Base-by-base conservation (phyloP, 345 rosid species). In the Garcia nutans region DNA sequence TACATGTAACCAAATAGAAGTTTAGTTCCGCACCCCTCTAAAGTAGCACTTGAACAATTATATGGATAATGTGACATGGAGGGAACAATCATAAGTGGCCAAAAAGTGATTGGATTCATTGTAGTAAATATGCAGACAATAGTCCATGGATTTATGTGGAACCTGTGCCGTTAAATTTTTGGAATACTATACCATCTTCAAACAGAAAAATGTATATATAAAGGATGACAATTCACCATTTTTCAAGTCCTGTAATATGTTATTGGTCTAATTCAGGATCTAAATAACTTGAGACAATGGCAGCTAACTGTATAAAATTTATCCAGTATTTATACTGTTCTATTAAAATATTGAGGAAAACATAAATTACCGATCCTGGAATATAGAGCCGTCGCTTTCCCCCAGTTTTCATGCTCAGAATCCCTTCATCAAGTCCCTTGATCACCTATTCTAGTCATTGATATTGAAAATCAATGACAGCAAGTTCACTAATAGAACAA, bases 351-450 rank as follows among this genome's bases (percentile, higher is more conserved):
- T 3, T 33, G 16, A 49, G 4, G 44, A 23, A 6, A 64, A 33
- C 41, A 44, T 24, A 41, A 77, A 58, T 87, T 88, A 93, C 99
- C 59, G 83, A 79, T 73, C 99, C 98, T 11, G 98, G 97, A 74
- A 96, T 88, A 80, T 90, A 96, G 71, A 96, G 89, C 54, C 96
- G 88, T 28, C 97, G 98, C 84, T 92, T 92, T 28, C 99, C 99
- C 55, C 99, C 98, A 44, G 84, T 72, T 87, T 91, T 92, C 99
- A 92, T 95, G 71, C 83, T 95, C 77, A 92, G 74, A 59, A 95
- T 77, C 62, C 99, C 97, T 82, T 95, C 99, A 72, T 91, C 99
- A 81, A 95, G 99, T 70, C 99, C 99, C 81, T 90, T 89, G 82
- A 96, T 88, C 88, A 93, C 97, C 97, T 94, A 82, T 74, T 84